Evolutionary conservation across 345 rosid genomes (phyloP).

Genomic region (Eutrema yunnanense): DNA sequence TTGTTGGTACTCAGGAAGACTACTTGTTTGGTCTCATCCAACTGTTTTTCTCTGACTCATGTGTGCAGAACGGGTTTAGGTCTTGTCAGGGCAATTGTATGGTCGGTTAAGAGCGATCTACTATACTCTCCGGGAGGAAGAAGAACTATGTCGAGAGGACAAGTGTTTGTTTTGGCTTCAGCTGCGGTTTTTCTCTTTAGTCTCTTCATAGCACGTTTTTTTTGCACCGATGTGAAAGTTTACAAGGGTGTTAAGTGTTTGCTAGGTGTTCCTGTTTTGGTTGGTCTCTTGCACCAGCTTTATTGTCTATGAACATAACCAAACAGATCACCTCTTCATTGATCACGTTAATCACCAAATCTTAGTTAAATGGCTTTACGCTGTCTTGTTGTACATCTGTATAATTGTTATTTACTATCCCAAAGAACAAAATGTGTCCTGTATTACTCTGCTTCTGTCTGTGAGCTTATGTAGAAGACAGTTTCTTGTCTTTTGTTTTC

Average conservation of each 20-base stretch:
- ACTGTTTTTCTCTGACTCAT: background rate
- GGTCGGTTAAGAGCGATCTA: background rate
- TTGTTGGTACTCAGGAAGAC: background rate
- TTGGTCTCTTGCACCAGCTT: conserved; percentile 1
- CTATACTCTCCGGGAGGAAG: background rate
- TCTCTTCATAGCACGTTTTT: background rate
- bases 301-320: background rate
- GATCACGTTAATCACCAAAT: background rate
- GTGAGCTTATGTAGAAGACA: background rate
- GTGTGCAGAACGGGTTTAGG: conserved; percentile 1
- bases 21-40: background rate
- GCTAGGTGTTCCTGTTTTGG: background rate
- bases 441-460: background rate
- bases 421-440: background rate
- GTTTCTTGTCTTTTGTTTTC: background rate
- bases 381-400: background rate
- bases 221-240: background rate
- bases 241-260: conserved; percentile 3
- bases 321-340: background rate
- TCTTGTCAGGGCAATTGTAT: conserved; percentile 3
- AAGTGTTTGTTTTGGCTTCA: background rate
- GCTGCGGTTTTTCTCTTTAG: background rate
- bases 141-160: background rate
- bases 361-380: background rate
- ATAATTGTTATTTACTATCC: background rate